phyloP scores from a whole-genome alignment of 352 stramenopile genomes.

The Globisporangium abappressorium region DNA sequence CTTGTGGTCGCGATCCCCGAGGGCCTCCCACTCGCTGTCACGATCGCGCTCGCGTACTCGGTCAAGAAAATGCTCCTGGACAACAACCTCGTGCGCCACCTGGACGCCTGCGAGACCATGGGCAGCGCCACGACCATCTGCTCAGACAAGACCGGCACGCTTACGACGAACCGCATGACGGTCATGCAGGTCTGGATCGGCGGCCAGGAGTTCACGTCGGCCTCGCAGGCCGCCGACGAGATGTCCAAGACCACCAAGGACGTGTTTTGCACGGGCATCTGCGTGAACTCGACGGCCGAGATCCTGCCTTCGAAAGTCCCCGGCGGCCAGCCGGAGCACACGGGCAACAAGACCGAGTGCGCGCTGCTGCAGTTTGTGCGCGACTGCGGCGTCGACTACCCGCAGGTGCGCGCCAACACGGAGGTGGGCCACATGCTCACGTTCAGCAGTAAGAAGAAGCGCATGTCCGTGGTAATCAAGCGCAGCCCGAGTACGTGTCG shows the following conservation, averaged over 20 bases:
- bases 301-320: slow-evolving; percentile 52
- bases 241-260: slow-evolving; percentile 65
- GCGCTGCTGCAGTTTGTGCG: slow-evolving; percentile 69
- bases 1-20: slow-evolving; percentile 98
- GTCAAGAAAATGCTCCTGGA: slow-evolving; percentile 91
- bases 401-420: slow-evolving; percentile 39
- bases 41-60: slow-evolving; percentile 95
- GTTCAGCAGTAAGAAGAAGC: slow-evolving; percentile 83
- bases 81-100: slow-evolving; percentile 88
- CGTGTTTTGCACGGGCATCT: slow-evolving; percentile 68
- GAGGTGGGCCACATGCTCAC: slow-evolving; percentile 76
- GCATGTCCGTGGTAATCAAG: slow-evolving; percentile 75
- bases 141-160: slow-evolving; percentile 97
- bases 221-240: slow-evolving; percentile 40
- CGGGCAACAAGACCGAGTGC: slow-evolving; percentile 82
- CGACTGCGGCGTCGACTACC: slow-evolving; percentile 69
- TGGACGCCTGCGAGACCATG: slow-evolving; percentile 92
- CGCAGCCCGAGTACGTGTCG: slow-evolving; percentile 41
- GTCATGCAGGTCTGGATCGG: slow-evolving; percentile 89
- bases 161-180: slow-evolving; percentile 98
- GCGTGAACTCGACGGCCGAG: slow-evolving; percentile 72
- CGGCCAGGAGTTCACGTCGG: slow-evolving; percentile 51
- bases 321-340: slow-evolving; percentile 64
- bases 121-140: slow-evolving; percentile 95
- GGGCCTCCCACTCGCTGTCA: slow-evolving; percentile 96